phyloP scores from a whole-genome alignment of 2,329 filamentous ascomycete species.

The Aaosphaeria arxii region DNA sequence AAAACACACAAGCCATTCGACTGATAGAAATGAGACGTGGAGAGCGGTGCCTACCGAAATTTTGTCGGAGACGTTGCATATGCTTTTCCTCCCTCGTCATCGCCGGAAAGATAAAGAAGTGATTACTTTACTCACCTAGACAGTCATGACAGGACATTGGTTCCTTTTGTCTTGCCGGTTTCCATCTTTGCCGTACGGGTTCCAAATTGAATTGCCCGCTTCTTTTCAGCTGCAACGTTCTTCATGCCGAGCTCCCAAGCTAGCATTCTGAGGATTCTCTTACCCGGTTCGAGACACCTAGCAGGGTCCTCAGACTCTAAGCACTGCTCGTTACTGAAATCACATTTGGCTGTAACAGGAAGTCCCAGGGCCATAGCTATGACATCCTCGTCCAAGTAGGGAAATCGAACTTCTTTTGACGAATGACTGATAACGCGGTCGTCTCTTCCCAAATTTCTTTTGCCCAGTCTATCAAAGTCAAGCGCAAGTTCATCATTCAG shows the following conservation, averaged over 20 bases:
- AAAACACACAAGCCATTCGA: constrained; percentile 5
- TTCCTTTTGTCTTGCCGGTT: constrained; percentile 47
- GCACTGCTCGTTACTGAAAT: constrained; percentile 58
- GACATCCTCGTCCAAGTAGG: constrained; percentile 83
- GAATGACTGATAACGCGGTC: constrained; percentile 89
- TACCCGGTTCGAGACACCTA: constrained; percentile 66
- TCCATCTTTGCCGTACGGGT: constrained; percentile 44
- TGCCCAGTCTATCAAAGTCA: constrained; percentile 80
- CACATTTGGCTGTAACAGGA: constrained; percentile 83
- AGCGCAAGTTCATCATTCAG: constrained; percentile 80
- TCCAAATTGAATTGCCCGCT: constrained; percentile 68
- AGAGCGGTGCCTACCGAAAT: constrained; percentile 19
- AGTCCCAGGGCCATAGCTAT: constrained; percentile 74
- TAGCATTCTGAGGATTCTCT: constrained; percentile 74
- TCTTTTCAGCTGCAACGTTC: constrained; percentile 79
- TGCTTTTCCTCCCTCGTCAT: constrained; percentile 26
- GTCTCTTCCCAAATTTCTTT: constrained; percentile 92
- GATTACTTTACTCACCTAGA: constrained; percentile 13
- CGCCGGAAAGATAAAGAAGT: constrained; percentile 9
- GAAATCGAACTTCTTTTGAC: constrained; percentile 84
- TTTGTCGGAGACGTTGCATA: constrained; percentile 11
- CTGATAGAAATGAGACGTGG: constrained; percentile 7
- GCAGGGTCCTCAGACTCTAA: constrained; percentile 17
- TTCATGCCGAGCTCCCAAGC: constrained; percentile 72
- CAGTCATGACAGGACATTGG: constrained; percentile 39